phyloP scores from a whole-genome alignment of 2,329 filamentous ascomycete species.

The Diaporthe citri region DNA sequence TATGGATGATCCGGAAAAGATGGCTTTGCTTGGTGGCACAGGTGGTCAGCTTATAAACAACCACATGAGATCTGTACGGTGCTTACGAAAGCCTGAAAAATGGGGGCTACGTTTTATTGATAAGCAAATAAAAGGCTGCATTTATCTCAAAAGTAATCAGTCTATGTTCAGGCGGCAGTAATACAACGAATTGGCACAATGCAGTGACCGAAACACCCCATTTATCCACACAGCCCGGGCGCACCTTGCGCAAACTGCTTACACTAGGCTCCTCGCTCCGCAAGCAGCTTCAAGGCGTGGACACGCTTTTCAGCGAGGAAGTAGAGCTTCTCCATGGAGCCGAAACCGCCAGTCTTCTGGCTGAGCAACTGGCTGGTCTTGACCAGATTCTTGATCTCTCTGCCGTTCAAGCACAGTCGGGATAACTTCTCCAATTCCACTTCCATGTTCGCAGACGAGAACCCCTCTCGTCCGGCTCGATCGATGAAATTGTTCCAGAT shows the following conservation, averaged over 20 bases:
- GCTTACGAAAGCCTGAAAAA: neutral
- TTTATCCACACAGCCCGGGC: neutral
- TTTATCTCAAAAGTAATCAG: neutral
- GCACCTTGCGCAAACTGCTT: neutral
- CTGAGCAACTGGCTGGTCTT: conserved; percentile 10
- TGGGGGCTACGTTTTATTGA: neutral
- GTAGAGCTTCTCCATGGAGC: conserved; percentile 11
- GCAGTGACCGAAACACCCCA: neutral
- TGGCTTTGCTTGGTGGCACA: neutral
- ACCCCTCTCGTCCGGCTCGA: neutral
- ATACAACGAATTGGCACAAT: neutral
- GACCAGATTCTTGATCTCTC: conserved; percentile 18
- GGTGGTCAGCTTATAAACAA: neutral
- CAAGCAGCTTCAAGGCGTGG: conserved; percentile 12
- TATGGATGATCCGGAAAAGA: neutral
- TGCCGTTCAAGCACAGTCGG: conserved; percentile 10
- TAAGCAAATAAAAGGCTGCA: neutral
- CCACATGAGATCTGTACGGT: no score
- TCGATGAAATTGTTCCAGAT: conserved; percentile 52
- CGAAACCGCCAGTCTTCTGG: conserved; percentile 14
- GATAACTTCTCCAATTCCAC: neutral
- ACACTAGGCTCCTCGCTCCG: conserved; percentile 1
- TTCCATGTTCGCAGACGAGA: neutral
- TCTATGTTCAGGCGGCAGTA: neutral
- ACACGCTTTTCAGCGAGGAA: conserved; percentile 10